A percentile compares a stretch with the other conserved stretches of the same genome.
phyloP scores from a whole-genome alignment of 192 early-diverging fungal genomes.

The Spizellomyces punctatus region DNA sequence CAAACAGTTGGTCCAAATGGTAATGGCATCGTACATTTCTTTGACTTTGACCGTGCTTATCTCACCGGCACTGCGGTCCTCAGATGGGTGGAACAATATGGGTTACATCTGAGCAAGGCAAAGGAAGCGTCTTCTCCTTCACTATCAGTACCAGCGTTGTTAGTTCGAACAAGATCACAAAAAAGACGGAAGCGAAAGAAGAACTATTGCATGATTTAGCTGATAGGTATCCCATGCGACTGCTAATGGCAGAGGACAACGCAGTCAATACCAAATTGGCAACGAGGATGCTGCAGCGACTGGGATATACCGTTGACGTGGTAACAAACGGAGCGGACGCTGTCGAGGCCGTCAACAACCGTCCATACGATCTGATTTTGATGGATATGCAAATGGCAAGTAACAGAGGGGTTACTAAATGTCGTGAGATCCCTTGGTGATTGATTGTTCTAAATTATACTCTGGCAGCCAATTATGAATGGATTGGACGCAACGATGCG shows the following conservation, averaged over 20 bases:
- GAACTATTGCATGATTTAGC: neutral
- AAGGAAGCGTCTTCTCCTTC: constrained; percentile 79
- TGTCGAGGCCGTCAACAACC: neutral
- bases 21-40: neutral
- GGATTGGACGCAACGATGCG: constrained; percentile 68
- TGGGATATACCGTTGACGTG: constrained; percentile 13
- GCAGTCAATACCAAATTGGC: constrained; percentile 30
- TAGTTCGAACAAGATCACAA: neutral
- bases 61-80: neutral
- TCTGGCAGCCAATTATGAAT: constrained; percentile 59
- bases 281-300: constrained; percentile 13
- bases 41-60: too few relatives aligned
- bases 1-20: constrained; percentile 56
- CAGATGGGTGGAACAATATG: constrained; percentile 75
- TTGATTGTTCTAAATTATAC: neutral
- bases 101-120: constrained; percentile 71
- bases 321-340: constrained; percentile 26
- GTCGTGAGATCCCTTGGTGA: neutral
- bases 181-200: neutral
- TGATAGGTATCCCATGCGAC: constrained; percentile 10
- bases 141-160: constrained; percentile 40
- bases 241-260: constrained; percentile 30
- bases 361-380: constrained; percentile 19
- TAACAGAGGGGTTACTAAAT: neutral
- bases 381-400: constrained; percentile 72